Percentiles rank a stretch among this genome's conserved stretches.
phyloP scores from a whole-genome alignment of 306 rosid species.

The Gastrolobium bilobum region DNA sequence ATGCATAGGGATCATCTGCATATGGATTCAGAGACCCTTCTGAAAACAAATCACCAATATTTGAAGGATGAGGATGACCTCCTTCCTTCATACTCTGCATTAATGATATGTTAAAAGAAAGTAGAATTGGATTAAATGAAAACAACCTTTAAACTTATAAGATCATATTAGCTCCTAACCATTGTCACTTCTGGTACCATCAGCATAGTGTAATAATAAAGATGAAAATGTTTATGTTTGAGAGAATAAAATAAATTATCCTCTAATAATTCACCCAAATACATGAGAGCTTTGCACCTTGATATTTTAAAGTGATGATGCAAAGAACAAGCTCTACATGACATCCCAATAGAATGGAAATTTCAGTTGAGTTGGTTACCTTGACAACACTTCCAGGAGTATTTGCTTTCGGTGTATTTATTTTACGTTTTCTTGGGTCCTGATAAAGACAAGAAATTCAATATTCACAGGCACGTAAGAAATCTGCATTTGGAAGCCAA shows the following conservation, averaged over 20 bases:
- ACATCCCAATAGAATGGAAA: slow-evolving; percentile 18
- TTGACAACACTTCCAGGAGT: slow-evolving; percentile 74
- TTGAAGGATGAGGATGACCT: slow-evolving; percentile 71
- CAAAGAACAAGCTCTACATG: background rate
- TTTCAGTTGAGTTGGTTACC: slow-evolving; percentile 61
- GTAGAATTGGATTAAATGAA: slow-evolving; percentile 11
- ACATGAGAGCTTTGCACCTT: slow-evolving; percentile 21
- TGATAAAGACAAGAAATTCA: slow-evolving; percentile 51
- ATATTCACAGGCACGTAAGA: slow-evolving; percentile 40
- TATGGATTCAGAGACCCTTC: slow-evolving; percentile 99
- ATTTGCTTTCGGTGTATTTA: slow-evolving; percentile 72
- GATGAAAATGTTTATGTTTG: slow-evolving; percentile 31
- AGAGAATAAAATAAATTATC: slow-evolving; percentile 27
- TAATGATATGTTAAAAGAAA: slow-evolving; percentile 12
- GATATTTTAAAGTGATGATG: slow-evolving; percentile 30
- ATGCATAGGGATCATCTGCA: slow-evolving; percentile 96
- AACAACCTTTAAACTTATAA: slow-evolving; percentile 12
- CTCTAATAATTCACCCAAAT: slow-evolving; percentile 34
- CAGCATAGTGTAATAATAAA: slow-evolving; percentile 29
- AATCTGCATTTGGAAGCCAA: slow-evolving; percentile 36
- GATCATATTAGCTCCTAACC: slow-evolving; percentile 33
- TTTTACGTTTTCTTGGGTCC: slow-evolving; percentile 86
- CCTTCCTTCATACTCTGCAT: slow-evolving; percentile 68
- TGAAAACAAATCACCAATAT: slow-evolving; percentile 90
- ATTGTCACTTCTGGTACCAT: slow-evolving; percentile 34